Percentiles rank a stretch among this genome's conserved stretches.
These are phyloP conservation scores for Fusarium nisikadoi DNA, from an alignment of 2,329 filamentous ascomycete genomes.

Conservation along the genomic window DNA sequence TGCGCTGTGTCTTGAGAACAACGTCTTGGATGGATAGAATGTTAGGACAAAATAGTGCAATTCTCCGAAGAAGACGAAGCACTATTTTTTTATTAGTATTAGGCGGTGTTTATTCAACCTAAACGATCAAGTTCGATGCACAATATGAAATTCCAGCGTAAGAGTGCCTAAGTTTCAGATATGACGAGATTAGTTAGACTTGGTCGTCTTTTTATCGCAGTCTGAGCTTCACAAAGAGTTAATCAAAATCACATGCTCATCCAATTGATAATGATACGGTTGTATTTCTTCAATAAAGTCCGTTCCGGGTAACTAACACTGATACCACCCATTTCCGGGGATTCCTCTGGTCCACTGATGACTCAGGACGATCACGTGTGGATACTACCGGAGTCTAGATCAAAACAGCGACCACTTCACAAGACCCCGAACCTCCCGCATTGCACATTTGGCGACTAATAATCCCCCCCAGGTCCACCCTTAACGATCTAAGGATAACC, in stretches of 20 bases:
- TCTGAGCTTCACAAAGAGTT: background rate
- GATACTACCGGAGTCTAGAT: background rate
- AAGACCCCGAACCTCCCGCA: slow-evolving; percentile 8
- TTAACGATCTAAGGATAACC: background rate
- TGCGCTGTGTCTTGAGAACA: background rate
- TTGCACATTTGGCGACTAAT: background rate
- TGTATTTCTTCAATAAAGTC: background rate
- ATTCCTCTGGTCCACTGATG: background rate
- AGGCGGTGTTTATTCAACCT: too few relatives aligned
- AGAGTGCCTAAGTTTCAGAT: too few relatives aligned
- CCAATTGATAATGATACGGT: background rate
- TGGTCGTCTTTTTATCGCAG: too few relatives aligned
- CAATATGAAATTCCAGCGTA: too few relatives aligned
- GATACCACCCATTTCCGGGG: background rate
- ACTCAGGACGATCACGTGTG: slow-evolving; percentile 5
- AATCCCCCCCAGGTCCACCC: background rate
- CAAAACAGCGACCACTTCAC: slow-evolving; percentile 19
- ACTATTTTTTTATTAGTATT: too few relatives aligned
- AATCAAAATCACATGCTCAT: rapidly evolving
- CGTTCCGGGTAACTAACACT: background rate
- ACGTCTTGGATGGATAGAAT: rapidly evolving
- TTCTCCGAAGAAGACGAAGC: too few relatives aligned
- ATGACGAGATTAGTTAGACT: too few relatives aligned
- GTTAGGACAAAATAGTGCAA: rapidly evolving
- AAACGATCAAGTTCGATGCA: too few relatives aligned